Percentiles rank a stretch among this genome's conserved stretches.
Evolutionary conservation across 768 basidiomycete genomes (phyloP).

Genomic region (Coprinopsis strossmayeri): DNA sequence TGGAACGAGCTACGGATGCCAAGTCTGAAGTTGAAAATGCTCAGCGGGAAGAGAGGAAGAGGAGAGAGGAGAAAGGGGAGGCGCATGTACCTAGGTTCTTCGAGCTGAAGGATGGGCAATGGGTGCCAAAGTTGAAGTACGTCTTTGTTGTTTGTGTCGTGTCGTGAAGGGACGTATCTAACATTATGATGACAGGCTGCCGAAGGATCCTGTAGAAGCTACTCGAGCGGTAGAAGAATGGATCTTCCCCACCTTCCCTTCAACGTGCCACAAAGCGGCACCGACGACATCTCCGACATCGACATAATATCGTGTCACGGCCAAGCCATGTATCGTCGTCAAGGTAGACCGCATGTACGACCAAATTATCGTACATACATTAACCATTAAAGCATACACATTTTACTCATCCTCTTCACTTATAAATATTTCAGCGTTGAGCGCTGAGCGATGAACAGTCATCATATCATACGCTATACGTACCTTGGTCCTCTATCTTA

Average conservation of each 20-base stretch:
- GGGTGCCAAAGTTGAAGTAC: slow-evolving; percentile 69
- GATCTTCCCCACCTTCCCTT: slow-evolving; percentile 57
- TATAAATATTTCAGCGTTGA: no score
- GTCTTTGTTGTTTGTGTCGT: slow-evolving; percentile 3
- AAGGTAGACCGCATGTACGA: no score
- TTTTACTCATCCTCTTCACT: no score
- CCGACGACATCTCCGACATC: not conserved
- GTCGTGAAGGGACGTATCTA: slow-evolving; percentile 7
- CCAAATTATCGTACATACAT: no score
- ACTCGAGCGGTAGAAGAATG: slow-evolving; percentile 63
- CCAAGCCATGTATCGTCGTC: no score
- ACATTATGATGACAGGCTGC: slow-evolving; percentile 42
- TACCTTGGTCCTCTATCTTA: no score
- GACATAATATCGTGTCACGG: no score
- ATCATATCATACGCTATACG: no score
- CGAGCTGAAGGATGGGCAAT: slow-evolving; percentile 65
- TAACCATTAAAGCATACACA: not conserved
- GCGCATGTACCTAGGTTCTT: slow-evolving; percentile 79
- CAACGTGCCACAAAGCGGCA: no score
- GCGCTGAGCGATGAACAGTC: no score
- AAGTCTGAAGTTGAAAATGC: slow-evolving; percentile 89
- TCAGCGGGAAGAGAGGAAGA: slow-evolving; percentile 74
- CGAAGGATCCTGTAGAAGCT: slow-evolving; percentile 63
- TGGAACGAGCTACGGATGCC: slow-evolving; percentile 89
- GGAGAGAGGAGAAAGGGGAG: slow-evolving; percentile 68